Base-by-base conservation (phyloP, 106 monocot genomes). In the Iris macrosiphon region DNA sequence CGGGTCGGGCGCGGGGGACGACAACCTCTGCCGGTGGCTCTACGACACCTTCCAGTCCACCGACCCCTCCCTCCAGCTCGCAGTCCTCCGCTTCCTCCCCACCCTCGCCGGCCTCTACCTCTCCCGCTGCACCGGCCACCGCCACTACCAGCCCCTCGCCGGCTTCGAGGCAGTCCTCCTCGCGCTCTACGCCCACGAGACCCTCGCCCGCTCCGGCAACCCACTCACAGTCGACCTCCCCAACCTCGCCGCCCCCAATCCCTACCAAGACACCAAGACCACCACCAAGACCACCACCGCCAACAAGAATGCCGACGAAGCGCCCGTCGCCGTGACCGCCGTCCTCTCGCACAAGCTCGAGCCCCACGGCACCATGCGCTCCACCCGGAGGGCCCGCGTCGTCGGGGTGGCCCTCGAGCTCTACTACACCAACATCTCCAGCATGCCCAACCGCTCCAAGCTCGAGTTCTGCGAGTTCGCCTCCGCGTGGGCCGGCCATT, bases 141-240 rank as follows among this genome's bases (percentile, higher is more conserved):
- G 34, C 34, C 56, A 24, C 15, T 2, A 23, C 26, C 51, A 66
- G 22, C 75, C 80, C 8, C 78, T 81, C 32, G 78, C 85, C 4
- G 85, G 81, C 14, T 85, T 85, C 63, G 82, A 92, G 51, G 91
- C 91, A 16, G 72, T 92, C 15, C 69, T 85, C 3, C 75, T 90
- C 1, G 72, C 91, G 6, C 64, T 92, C 40, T 85, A 92, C 49
- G 72, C 91, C 4, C 72, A 78, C 33, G 78, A 84, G 45, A 81
- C 85, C 23, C 58, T 59, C 18, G 45, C 46, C 7, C 61, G 91
- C 1, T 67, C 61, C 16, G 66, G 59, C 33, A 55, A 85, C 9
- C 67, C 79, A 1, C 14, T 40, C 7, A 64, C 67, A 7, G 41
- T 85, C 2, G 40, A 23, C 55, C 38, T 92, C 18, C 78, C 85